Conservation (phyloP, 768 basidiomycete species). For the Naganishia onofrii region DNA sequence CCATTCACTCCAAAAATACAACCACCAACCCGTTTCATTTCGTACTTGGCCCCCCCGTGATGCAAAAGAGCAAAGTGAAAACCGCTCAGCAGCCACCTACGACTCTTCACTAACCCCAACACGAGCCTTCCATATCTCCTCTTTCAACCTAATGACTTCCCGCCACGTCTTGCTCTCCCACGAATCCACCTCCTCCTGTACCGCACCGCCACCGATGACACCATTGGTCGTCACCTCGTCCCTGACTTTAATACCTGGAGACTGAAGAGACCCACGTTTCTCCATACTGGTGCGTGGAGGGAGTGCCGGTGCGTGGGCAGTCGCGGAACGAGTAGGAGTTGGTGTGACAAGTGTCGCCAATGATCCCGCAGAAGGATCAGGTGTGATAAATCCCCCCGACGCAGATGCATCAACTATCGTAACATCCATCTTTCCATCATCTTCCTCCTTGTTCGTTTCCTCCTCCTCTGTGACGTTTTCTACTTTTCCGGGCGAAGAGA, state of each 20-base stretch:
- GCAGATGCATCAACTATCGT: neutral
- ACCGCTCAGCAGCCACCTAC: neutral
- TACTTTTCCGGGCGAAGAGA: too few relatives aligned
- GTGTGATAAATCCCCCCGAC: neutral
- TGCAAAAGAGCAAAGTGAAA: too few relatives aligned
- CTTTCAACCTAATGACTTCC: constrained; percentile 46
- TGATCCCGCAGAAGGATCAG: neutral
- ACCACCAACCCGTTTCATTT: too few relatives aligned
- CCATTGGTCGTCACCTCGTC: neutral
- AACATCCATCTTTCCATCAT: neutral
- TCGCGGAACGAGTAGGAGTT: neutral
- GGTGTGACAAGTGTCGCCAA: constrained; percentile 1
- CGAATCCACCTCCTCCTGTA: constrained; percentile 31
- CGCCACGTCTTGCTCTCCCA: constrained; percentile 50
- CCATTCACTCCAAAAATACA: too few relatives aligned
- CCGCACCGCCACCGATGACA: neutral
- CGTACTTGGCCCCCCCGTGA: too few relatives aligned
- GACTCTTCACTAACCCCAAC: constrained; percentile 40
- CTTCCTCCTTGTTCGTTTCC: neutral
- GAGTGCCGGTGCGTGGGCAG: neutral
- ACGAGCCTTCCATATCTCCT: constrained; percentile 49
- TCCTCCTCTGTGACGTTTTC: neutral
- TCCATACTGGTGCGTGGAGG: constrained; percentile 3
- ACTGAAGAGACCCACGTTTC: constrained; percentile 18
- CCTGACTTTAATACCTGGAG: too few relatives aligned